Evolutionary conservation across 179 eudicot species (phyloP), one percentile per base, ranked within the genome.

Genomic region (Spergularia azorica): DNA sequence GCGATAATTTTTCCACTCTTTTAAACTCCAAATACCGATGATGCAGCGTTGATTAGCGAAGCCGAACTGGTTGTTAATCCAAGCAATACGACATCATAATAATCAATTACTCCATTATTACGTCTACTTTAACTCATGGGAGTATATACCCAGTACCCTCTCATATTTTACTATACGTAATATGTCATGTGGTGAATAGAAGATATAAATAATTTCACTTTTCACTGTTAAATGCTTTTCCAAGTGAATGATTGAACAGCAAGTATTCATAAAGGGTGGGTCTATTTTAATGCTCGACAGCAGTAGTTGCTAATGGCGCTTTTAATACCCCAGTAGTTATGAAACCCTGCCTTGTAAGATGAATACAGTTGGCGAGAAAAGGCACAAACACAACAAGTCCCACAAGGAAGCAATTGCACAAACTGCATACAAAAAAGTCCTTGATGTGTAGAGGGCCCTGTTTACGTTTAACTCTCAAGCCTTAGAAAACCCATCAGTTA

Each of bases 311-410:
- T 76, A 77, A 69, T 82, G 73, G 51, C 54, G 78, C 76, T 69
- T 77, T 69, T 9, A 74, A 74, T 63, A 71, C 59, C 63, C 69
- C 21, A 61, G 61, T 73, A 72, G 84, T 78, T 74, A 74, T 69
- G 76, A 74, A 63, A 43, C 65, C 65, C 71, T 72, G 72, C 74
- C 81, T 66, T 76, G 73, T 67, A 50, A 52, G 77, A 81, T 81
- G 77, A 73, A 73, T 77, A 78, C 84, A 78, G 81, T 82, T 82
- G 84, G 81, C 81, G 9, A 63, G 74, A 68, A 77, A 81, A 73
- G 67, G 73, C 77, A 77, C 32, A 26, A 68, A 66, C 62, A 55
- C 68, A 68, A 73, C 64, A 77, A 69, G 60, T 36, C 52, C 78
- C 72, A 77, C 78, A 17, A 61, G 50, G 71, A 72, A 72, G 56